These are phyloP conservation scores for Phytophthora litchii DNA, from an alignment of 352 stramenopile genomes.

Conservation along the genomic window DNA sequence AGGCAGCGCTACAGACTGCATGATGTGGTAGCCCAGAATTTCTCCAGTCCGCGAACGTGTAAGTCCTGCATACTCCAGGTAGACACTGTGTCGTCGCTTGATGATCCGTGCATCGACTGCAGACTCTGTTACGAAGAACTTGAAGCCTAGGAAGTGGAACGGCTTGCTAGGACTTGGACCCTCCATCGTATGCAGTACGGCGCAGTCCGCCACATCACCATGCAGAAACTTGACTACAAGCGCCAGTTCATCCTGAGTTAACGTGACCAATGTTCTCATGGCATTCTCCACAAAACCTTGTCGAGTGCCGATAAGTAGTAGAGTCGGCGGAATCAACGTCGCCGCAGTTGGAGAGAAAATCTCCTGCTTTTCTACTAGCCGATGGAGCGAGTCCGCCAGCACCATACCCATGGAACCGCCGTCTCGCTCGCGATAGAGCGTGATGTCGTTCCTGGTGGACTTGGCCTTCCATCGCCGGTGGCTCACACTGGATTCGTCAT, in stretches of 20 bases:
- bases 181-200: constrained; percentile 38
- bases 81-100: constrained; percentile 51
- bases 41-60: constrained; percentile 39
- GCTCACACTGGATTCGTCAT: constrained; percentile 36
- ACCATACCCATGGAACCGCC: constrained; percentile 31
- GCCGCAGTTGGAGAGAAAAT: constrained; percentile 27
- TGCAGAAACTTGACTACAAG: constrained; percentile 50
- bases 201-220: constrained; percentile 41
- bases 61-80: constrained; percentile 51
- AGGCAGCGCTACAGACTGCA: constrained; percentile 55
- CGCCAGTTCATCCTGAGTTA: constrained; percentile 46
- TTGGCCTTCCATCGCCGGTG: constrained; percentile 42
- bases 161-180: constrained; percentile 35
- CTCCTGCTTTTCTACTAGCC: constrained; percentile 26
- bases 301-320: constrained; percentile 46
- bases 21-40: constrained; percentile 53
- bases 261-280: constrained; percentile 45
- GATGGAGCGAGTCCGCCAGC: constrained; percentile 24
- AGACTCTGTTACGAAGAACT: constrained; percentile 57
- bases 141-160: constrained; percentile 63
- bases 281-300: constrained; percentile 50
- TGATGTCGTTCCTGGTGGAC: constrained; percentile 40
- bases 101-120: constrained; percentile 39
- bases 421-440: constrained; percentile 46
- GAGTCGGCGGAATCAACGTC: constrained; percentile 30